Evolutionary conservation across 495 filamentous ascomycete species (phyloP).

Genomic region (Penicillium pulvis): DNA sequence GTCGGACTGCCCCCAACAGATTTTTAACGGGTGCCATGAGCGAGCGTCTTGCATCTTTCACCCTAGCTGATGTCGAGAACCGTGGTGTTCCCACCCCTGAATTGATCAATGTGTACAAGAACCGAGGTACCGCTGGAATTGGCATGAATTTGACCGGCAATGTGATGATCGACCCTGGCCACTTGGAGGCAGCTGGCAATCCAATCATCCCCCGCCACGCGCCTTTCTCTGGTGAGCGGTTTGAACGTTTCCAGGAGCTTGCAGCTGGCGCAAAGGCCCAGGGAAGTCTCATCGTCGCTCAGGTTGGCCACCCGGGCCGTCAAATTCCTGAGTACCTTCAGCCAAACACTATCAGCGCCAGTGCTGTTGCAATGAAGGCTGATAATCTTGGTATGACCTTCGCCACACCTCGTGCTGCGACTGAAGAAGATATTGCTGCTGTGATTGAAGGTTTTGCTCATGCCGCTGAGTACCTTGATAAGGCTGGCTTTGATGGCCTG

Average conservation of each 20-base stretch:
- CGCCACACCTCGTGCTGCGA: slow-evolving; percentile 47
- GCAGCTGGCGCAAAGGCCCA: slow-evolving; percentile 51
- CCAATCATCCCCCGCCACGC: slow-evolving; percentile 54
- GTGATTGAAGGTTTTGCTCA: slow-evolving; percentile 57
- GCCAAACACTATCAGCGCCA: slow-evolving; percentile 58
- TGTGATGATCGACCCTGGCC: slow-evolving; percentile 60
- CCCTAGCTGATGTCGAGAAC: slow-evolving; percentile 43
- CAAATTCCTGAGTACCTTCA: slow-evolving; percentile 53
- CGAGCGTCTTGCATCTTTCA: slow-evolving; percentile 60
- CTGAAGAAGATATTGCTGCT: slow-evolving; percentile 48
- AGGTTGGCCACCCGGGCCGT: slow-evolving; percentile 65
- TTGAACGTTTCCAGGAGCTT: slow-evolving; percentile 58
- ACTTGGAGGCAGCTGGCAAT: slow-evolving; percentile 61
- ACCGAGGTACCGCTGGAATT: slow-evolving; percentile 60
- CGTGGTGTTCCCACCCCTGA: slow-evolving; percentile 61
- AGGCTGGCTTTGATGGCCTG: slow-evolving; percentile 63
- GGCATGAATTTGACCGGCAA: slow-evolving; percentile 65
- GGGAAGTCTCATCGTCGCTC: slow-evolving; percentile 57
- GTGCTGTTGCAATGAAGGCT: slow-evolving; percentile 57
- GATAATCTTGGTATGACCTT: slow-evolving; percentile 48
- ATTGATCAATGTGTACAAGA: slow-evolving; percentile 58
- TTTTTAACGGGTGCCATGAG: slow-evolving; percentile 68
- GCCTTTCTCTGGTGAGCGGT: slow-evolving; percentile 53
- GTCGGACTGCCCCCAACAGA: slow-evolving; percentile 56
- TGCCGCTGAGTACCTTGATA: slow-evolving; percentile 57